Conservation (phyloP, 768 basidiomycete species). For the Auricularia heimuer region DNA sequence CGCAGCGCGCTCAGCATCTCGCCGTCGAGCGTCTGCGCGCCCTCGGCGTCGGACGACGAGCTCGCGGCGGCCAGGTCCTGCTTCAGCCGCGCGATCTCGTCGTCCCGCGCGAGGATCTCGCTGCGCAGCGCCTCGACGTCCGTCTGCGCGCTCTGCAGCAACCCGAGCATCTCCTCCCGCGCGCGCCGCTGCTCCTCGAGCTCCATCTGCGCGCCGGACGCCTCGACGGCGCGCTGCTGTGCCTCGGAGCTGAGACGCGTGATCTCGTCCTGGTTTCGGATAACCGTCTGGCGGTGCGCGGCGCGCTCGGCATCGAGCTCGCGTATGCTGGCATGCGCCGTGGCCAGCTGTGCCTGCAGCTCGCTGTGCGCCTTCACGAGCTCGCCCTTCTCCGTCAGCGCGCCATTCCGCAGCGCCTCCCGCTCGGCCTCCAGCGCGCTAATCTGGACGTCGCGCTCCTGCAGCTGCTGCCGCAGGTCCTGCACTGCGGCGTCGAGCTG, state of each 20-base stretch:
- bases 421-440: constrained; percentile 35
- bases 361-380: constrained; percentile 52
- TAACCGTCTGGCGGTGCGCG: constrained; percentile 44
- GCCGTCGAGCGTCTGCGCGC: constrained; percentile 45
- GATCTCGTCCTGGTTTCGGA: constrained; percentile 47
- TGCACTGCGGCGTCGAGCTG: constrained; percentile 52
- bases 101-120: constrained; percentile 52
- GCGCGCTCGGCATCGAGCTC: constrained; percentile 59
- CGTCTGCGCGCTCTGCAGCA: constrained; percentile 52
- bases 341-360: constrained; percentile 52
- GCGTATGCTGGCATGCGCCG: constrained; percentile 41
- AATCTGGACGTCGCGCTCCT: constrained; percentile 1
- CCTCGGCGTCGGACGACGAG: constrained; percentile 14
- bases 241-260: constrained; percentile 26
- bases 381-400: constrained; percentile 43
- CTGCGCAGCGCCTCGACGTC: constrained; percentile 63
- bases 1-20: constrained; percentile 62
- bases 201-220: constrained; percentile 41
- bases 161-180: constrained; percentile 52
- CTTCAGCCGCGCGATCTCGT: constrained; percentile 54
- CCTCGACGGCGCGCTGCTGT: constrained; percentile 43
- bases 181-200: constrained; percentile 36
- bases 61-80: constrained; percentile 26
- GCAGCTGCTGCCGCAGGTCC: constrained; percentile 22
- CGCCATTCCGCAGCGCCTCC: constrained; percentile 35